These are phyloP conservation scores for Trichoderma reesei DNA, from an alignment of 495 filamentous ascomycete species.

Conservation along the genomic window DNA sequence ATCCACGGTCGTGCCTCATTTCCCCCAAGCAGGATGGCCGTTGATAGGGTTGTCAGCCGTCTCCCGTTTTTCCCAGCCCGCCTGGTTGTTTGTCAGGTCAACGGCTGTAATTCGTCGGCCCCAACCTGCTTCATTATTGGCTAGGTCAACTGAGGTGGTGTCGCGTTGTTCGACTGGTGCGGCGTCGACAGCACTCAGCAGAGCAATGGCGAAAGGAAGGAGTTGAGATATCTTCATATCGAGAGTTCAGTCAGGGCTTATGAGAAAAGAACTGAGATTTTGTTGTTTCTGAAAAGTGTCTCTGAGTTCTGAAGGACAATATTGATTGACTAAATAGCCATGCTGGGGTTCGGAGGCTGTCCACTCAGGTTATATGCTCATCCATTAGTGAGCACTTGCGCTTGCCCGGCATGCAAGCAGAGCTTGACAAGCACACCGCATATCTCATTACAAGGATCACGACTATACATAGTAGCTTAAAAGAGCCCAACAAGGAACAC, in stretches of 20 bases:
- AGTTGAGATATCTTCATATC: not conserved
- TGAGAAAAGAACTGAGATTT: no score
- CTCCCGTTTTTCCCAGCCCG: not conserved
- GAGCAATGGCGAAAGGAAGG: not conserved
- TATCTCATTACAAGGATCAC: no score
- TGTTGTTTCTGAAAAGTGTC: not conserved
- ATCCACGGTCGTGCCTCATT: not conserved
- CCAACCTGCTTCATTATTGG: not conserved
- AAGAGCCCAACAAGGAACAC: not conserved
- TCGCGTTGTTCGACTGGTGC: not conserved
- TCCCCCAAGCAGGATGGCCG: not conserved
- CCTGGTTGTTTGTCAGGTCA: not conserved
- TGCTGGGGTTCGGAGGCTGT: no score
- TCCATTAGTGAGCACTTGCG: no score
- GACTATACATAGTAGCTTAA: not conserved
- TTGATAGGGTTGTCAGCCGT: not conserved
- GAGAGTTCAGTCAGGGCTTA: not conserved
- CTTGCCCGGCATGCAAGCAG: no score
- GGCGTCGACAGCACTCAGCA: not conserved
- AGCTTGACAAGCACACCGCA: no score
- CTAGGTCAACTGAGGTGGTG: not conserved
- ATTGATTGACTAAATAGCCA: no score
- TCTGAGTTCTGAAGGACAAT: no score
- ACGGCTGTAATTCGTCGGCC: not conserved
- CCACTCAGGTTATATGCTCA: no score